Evolutionary conservation across 805 yeast species (phyloP), one percentile per base, ranked within the genome.

Genomic region (Monosporozyma servazzii): DNA sequence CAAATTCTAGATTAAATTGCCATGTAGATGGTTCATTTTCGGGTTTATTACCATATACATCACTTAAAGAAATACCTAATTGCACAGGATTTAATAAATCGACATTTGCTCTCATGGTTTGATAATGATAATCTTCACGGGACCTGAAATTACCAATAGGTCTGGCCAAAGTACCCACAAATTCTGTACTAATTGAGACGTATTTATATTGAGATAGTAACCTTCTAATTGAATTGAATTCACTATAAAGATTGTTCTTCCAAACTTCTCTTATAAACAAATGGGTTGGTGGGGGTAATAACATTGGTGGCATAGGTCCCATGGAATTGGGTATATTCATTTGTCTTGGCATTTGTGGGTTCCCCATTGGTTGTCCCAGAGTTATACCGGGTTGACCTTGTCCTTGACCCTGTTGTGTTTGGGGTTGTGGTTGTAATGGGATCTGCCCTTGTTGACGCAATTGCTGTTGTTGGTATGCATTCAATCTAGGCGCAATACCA

Each of bases 151-250:
- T 81, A 18, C 99, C 99, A 54, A 93, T 86, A 15, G 99, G 99
- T 60, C 99, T 79, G 2, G 96, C 96, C 27, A 91, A 84, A 21
- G 95, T 87, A 0, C 99, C 99, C 0, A 96, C 96, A 64, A 93
- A 89, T 67, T 93, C 98, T 46, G 95, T 89, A 59, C 89, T 90
- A 53, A 89, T 78, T 2, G 87, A 77, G 25, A 85, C 77, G 57
- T 75, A 73, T 51, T 81, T 77, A 59, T 77, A 82, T 37, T 61
- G 64, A 53, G 76, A 77, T 42, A 82, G 73, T 30, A 84, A 72
- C 49, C 76, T 75, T 55, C 89, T 75, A 48, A 86, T 77, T 11
- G 76, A 68, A 53, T 75, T 77, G 67, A 85, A 80, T 61, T 85
- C 93, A 51, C 75, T 74, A 57, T 82, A 83, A 55, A 86, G 69